Evolutionary conservation across 2,329 filamentous ascomycete species (phyloP).

Genomic region (Geosmithia flava): DNA sequence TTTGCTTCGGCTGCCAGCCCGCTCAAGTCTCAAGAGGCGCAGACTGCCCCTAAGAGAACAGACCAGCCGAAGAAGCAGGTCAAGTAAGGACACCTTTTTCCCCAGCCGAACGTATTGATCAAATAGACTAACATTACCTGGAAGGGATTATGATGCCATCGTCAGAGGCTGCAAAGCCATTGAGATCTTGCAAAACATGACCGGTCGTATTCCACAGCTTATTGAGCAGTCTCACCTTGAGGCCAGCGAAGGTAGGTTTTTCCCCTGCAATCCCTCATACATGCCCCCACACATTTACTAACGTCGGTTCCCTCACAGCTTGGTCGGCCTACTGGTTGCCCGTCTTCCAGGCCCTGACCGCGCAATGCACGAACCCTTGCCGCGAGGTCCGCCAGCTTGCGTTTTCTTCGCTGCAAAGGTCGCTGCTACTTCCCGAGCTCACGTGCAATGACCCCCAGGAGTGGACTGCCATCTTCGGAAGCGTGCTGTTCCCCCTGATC

Average conservation of each 20-base stretch:
- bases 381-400: conserved; percentile 85
- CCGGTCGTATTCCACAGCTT: conserved; percentile 66
- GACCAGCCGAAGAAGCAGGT: conserved; percentile 11
- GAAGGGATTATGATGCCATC: conserved; percentile 41
- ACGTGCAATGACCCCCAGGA: conserved; percentile 75
- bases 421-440: conserved; percentile 73
- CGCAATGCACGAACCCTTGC: conserved; percentile 88
- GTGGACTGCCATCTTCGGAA: conserved; percentile 90
- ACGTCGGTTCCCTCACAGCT: conserved; percentile 33
- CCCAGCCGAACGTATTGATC: too few relatives aligned
- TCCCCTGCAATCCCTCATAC: background rate
- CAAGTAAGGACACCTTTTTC: conserved; percentile 8
- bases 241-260: conserved; percentile 56
- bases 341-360: conserved; percentile 77
- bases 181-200: conserved; percentile 70
- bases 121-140: background rate
- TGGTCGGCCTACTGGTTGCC: conserved; percentile 98
- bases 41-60: conserved; percentile 26
- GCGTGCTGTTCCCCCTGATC: conserved; percentile 89
- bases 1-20: conserved; percentile 77
- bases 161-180: conserved; percentile 71
- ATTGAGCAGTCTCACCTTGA: conserved; percentile 93
- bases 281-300: background rate
- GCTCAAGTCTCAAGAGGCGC: conserved; percentile 57
- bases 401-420: conserved; percentile 73